A percentile compares a stretch with the other conserved stretches of the same genome.
Conservation (phyloP, 2,329 filamentous ascomycete species). For the Fusarium papillatum region DNA sequence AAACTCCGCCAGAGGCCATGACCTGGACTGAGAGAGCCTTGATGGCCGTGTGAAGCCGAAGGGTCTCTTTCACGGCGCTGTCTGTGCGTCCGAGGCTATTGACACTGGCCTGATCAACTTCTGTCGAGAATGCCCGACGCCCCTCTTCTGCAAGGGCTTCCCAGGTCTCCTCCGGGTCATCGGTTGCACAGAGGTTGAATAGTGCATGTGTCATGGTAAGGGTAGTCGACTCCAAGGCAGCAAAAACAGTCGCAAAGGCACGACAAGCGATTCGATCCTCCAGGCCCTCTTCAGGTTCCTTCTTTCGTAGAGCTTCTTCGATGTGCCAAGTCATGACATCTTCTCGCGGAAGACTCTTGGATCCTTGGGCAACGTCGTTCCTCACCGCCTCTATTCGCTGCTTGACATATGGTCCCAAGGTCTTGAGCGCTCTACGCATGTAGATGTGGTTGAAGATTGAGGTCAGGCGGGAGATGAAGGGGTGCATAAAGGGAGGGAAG, state of each 20-base stretch:
- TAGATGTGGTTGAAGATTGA: background rate
- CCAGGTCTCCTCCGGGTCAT: accelerated
- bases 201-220: background rate
- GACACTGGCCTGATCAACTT: background rate
- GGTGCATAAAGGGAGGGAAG: background rate
- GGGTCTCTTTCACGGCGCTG: constrained; percentile 7
- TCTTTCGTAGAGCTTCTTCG: constrained; percentile 3
- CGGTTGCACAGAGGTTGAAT: background rate
- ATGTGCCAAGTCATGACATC: constrained; percentile 10
- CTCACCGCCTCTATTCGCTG: background rate
- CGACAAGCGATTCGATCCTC: background rate
- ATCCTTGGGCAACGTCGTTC: background rate
- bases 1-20: background rate
- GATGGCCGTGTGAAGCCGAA: background rate
- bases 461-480: background rate
- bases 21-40: background rate
- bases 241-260: background rate
- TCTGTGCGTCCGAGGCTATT: background rate
- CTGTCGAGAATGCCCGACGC: accelerated
- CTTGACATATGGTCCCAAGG: background rate
- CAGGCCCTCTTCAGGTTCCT: background rate
- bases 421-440: background rate
- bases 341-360: background rate
- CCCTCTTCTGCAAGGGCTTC: background rate
- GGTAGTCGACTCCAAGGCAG: background rate